phyloP scores from a whole-genome alignment of 495 filamentous ascomycete genomes.

The Penicillium simplicissimum region DNA sequence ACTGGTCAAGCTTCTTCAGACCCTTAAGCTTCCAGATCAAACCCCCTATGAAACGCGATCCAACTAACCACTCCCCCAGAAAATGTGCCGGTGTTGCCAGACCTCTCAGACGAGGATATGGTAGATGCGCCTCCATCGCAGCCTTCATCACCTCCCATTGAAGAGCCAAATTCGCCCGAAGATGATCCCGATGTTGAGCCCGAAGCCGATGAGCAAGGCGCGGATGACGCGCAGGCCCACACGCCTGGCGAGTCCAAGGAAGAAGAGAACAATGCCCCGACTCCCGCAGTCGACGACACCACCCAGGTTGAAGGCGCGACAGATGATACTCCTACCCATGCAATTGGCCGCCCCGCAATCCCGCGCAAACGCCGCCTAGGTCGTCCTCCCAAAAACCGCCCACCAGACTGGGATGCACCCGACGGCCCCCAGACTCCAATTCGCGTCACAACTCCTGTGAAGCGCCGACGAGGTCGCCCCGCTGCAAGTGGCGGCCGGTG shows the following conservation, averaged over 20 bases:
- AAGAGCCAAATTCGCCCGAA: conserved; percentile 33
- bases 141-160: conserved; percentile 36
- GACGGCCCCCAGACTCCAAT: conserved; percentile 57
- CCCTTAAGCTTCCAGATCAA: background rate
- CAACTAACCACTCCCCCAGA: conserved; percentile 34
- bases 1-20: background rate
- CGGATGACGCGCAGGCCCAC: conserved; percentile 17
- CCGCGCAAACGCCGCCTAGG: conserved; percentile 79
- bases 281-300: conserved; percentile 43
- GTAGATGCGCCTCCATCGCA: conserved; percentile 42
- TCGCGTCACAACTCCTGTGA: conserved; percentile 58
- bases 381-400: conserved; percentile 80
- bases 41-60: conserved; percentile 24
- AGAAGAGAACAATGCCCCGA: conserved; percentile 34
- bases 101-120: conserved; percentile 54
- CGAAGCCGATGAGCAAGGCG: conserved; percentile 32
- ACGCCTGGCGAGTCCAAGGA: conserved; percentile 30
- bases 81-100: conserved; percentile 45
- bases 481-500: conserved; percentile 70
- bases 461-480: conserved; percentile 66
- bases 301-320: conserved; percentile 33
- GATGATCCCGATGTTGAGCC: conserved; percentile 30
- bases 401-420: conserved; percentile 69
- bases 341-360: conserved; percentile 50
- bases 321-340: conserved; percentile 33